phyloP scores from a whole-genome alignment of 2,329 filamentous ascomycete species.

The Lachnellula arida region DNA sequence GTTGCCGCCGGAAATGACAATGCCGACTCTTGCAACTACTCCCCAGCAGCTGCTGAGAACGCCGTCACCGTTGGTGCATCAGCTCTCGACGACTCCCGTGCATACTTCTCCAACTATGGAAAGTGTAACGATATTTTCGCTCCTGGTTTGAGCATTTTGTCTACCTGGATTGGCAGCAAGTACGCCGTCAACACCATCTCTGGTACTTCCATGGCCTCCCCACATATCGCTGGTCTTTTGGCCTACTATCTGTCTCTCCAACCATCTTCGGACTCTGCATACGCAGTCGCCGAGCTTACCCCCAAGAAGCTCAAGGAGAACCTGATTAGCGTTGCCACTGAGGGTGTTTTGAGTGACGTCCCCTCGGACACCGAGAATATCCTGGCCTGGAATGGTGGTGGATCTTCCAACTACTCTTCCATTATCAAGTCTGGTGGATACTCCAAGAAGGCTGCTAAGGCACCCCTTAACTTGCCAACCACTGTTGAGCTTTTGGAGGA shows the following conservation, averaged over 20 bases:
- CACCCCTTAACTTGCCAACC: constrained; percentile 42
- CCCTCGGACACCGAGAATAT: constrained; percentile 86
- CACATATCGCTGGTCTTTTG: constrained; percentile 91
- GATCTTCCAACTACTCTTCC: constrained; percentile 81
- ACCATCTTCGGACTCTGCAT: constrained; percentile 84
- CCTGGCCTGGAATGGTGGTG: constrained; percentile 98
- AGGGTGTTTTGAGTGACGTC: constrained; percentile 73
- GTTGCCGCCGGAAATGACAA: constrained; percentile 99
- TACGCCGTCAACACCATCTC: constrained; percentile 98
- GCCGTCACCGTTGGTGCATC: constrained; percentile 96
- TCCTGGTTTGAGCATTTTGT: constrained; percentile 92
- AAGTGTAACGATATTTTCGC: constrained; percentile 99
- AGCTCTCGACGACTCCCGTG: constrained; percentile 87
- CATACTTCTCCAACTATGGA: constrained; percentile 99
- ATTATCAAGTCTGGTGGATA: constrained; percentile 74
- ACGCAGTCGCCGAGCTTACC: constrained; percentile 81
- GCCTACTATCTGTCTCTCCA: constrained; percentile 98
- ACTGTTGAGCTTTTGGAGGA: constrained; percentile 58
- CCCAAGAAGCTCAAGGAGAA: constrained; percentile 91
- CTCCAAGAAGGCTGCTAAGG: constrained; percentile 47
- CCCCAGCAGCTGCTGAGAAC: constrained; percentile 84
- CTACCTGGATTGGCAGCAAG: constrained; percentile 97
- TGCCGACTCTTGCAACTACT: constrained; percentile 98
- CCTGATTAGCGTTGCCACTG: constrained; percentile 78
- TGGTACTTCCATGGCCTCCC: constrained; percentile 98